A percentile compares a stretch with the other conserved stretches of the same genome.
These are phyloP conservation scores for Pseudopyrenochaeta lycopersici DNA, from an alignment of 2,329 filamentous ascomycete genomes.

Conservation along the genomic window DNA sequence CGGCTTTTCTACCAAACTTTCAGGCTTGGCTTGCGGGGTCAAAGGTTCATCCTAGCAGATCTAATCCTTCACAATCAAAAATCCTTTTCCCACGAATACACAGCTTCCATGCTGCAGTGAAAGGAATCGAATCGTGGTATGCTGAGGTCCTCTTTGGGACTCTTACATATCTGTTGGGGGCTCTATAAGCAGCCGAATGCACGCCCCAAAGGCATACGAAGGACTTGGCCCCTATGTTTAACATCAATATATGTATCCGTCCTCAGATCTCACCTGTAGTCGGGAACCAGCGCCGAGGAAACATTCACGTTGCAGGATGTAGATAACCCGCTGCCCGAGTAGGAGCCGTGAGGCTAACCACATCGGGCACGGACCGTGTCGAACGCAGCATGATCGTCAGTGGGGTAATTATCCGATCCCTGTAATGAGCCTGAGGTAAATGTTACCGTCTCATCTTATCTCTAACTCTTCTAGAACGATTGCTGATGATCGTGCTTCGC, in stretches of 20 bases:
- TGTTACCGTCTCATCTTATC: not conserved
- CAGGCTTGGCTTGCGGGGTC: slow-evolving; percentile 36
- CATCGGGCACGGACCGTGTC: slow-evolving; percentile 13
- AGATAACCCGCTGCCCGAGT: not conserved
- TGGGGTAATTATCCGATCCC: not conserved
- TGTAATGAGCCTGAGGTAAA: not conserved
- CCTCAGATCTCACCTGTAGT: not conserved
- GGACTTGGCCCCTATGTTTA: not conserved
- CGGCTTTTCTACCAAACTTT: slow-evolving; percentile 7
- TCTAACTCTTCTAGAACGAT: not conserved
- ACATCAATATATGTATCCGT: not conserved
- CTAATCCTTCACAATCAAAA: slow-evolving; percentile 6
- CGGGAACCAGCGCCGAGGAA: not conserved
- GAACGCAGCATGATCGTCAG: slow-evolving; percentile 1
- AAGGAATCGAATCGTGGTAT: not conserved
- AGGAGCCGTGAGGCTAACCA: slow-evolving; percentile 2
- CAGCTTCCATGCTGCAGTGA: not conserved
- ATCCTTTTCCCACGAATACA: slow-evolving; percentile 21
- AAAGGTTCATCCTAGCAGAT: not conserved
- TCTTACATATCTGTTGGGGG: too few relatives aligned
- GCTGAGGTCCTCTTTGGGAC: not conserved
- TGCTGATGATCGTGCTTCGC: not conserved
- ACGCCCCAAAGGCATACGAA: not conserved
- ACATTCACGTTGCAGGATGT: not conserved
- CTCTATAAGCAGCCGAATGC: not conserved